phyloP scores from a whole-genome alignment of 2,329 filamentous ascomycete species.

The Monilinia laxa region DNA sequence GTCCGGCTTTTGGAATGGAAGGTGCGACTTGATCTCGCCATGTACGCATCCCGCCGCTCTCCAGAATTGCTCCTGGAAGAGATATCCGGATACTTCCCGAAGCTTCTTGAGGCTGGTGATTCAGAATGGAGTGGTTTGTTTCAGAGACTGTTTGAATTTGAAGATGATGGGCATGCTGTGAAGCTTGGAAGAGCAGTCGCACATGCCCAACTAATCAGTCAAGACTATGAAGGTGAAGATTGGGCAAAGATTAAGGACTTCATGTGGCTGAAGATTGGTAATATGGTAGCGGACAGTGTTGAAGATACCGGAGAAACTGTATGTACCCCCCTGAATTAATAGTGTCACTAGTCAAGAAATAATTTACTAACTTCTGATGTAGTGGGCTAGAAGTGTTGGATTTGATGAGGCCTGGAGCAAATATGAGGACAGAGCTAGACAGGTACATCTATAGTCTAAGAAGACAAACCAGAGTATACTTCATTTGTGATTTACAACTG shows the following conservation, averaged over 20 bases:
- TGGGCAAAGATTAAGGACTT: conserved; percentile 55
- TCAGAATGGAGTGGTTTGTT: conserved; percentile 45
- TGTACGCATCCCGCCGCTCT: conserved; percentile 69
- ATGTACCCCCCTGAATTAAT: neutral
- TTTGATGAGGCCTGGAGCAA: conserved; percentile 65
- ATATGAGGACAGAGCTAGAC: conserved; percentile 31
- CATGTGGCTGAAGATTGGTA: conserved; percentile 59
- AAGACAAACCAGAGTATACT: neutral
- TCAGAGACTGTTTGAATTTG: conserved; percentile 47
- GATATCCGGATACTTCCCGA: conserved; percentile 60
- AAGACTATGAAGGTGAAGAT: conserved; percentile 47
- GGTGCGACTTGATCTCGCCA: conserved; percentile 68
- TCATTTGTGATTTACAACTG: neutral
- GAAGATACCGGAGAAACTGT: conserved; percentile 47
- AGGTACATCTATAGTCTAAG: conserved; percentile 27
- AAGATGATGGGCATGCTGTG: conserved; percentile 78
- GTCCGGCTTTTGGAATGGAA: conserved; percentile 78
- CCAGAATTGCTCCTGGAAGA: conserved; percentile 60
- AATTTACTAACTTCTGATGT: conserved; percentile 23
- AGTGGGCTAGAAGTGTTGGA: conserved; percentile 63
- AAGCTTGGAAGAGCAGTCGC: conserved; percentile 73
- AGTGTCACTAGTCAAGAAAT: neutral
- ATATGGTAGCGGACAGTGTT: conserved; percentile 62
- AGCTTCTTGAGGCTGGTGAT: conserved; percentile 32
- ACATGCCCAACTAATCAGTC: conserved; percentile 57